A percentile compares a stretch with the other conserved stretches of the same genome.
Conservation (phyloP, 495 filamentous ascomycete species). For the Tuber magnatum region DNA sequence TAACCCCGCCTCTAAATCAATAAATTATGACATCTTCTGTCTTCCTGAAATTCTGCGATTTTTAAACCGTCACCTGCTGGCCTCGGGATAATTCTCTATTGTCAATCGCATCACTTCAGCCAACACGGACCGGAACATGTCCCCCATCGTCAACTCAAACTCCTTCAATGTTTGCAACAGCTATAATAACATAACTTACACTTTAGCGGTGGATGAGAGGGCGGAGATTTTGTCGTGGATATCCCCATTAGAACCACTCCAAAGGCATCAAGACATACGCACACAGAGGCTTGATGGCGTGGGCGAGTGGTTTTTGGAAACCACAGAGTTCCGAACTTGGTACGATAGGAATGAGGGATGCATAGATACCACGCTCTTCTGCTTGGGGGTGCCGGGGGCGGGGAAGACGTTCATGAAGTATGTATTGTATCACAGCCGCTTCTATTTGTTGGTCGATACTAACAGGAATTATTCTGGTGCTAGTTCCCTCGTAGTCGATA, state of each 20-base stretch:
- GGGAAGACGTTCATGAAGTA: constrained; percentile 1
- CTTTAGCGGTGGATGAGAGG: neutral
- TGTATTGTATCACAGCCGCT: neutral
- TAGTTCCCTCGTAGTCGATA: neutral
- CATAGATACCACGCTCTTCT: neutral
- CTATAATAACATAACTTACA: neutral
- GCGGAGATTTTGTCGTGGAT: neutral
- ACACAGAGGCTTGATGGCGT: neutral
- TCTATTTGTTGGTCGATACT: neutral
- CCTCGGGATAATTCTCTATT: neutral
- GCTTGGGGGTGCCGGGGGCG: neutral
- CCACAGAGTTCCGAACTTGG: neutral
- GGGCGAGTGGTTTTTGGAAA: neutral
- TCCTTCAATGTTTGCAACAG: neutral
- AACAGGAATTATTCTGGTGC: neutral
- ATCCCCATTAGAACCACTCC: neutral
- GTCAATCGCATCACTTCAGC: neutral
- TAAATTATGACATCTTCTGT: neutral
- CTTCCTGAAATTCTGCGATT: neutral
- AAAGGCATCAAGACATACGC: neutral
- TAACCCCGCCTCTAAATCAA: neutral
- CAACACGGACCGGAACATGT: neutral
- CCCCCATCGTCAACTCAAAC: neutral
- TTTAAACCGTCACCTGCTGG: neutral
- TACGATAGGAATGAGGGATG: neutral